Evolutionary conservation across 768 basidiomycete genomes (phyloP).

Genomic region (Stropharia rugosoannulata): DNA sequence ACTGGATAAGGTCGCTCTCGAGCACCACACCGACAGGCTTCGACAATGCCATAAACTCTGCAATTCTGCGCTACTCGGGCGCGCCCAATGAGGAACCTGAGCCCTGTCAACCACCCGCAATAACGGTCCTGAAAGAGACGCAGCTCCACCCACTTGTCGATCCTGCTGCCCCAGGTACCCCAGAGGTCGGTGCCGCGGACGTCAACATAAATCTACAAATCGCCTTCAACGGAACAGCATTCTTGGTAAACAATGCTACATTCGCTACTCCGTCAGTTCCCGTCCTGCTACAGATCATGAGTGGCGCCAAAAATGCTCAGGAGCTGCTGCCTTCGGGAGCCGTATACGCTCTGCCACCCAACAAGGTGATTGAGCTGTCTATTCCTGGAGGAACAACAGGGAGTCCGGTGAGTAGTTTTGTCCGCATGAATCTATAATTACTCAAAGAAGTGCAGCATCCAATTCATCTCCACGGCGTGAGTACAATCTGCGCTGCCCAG

Average conservation of each 20-base stretch:
- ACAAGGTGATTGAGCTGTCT: conserved; percentile 36
- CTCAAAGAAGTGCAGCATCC: conserved; percentile 28
- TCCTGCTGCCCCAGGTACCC: conserved; percentile 28
- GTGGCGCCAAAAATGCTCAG: conserved; percentile 44
- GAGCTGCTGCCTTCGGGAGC: conserved; percentile 49
- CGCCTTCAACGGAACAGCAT: conserved; percentile 15
- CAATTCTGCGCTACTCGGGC: conserved; percentile 49
- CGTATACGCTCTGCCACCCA: conserved; percentile 44
- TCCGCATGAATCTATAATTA: background rate
- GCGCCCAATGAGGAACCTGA: conserved; percentile 43
- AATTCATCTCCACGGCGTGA: conserved; percentile 38
- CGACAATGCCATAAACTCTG: conserved; percentile 36
- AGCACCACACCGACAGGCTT: conserved; percentile 18
- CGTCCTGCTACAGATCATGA: conserved; percentile 58
- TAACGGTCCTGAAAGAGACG: conserved; percentile 34
- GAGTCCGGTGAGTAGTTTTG: conserved; percentile 27
- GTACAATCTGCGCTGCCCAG: background rate
- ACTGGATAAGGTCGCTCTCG: conserved; percentile 44
- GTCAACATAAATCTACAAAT: conserved; percentile 35
- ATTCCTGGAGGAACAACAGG: conserved; percentile 34
- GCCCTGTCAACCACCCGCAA: conserved; percentile 21
- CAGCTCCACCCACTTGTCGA: conserved; percentile 35
- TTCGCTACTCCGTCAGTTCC: conserved; percentile 43
- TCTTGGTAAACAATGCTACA: conserved; percentile 30
- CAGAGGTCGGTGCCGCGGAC: conserved; percentile 39